Evolutionary conservation across 1,284 basidiomycete genomes (phyloP).

Genomic region (Volvariella volvacea): DNA sequence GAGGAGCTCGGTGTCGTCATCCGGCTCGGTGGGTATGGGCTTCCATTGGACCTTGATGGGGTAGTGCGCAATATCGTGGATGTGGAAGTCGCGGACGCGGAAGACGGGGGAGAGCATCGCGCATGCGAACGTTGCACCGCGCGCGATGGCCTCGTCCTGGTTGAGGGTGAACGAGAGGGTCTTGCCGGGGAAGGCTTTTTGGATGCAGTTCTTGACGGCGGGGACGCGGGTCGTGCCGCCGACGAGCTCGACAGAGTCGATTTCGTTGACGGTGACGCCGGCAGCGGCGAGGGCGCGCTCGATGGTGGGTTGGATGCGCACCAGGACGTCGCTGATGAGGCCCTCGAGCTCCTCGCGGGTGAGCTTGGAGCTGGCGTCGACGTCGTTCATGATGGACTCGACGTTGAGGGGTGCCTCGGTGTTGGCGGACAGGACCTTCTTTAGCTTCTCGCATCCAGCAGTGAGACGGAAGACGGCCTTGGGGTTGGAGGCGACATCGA

Average conservation of each 20-base stretch:
- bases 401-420: conserved; percentile 81
- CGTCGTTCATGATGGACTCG: conserved; percentile 90
- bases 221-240: conserved; percentile 96
- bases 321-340: conserved; percentile 85
- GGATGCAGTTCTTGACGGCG: conserved; percentile 88
- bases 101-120: conserved; percentile 93
- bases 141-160: conserved; percentile 91
- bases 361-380: conserved; percentile 91
- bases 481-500: conserved; percentile 84
- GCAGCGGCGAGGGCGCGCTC: conserved; percentile 91
- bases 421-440: conserved; percentile 69
- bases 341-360: conserved; percentile 89
- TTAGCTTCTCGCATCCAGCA: conserved; percentile 85
- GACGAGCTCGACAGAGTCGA: conserved; percentile 86
- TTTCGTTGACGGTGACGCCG: conserved; percentile 85
- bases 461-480: conserved; percentile 88
- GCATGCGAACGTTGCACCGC: conserved; percentile 91
- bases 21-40: conserved; percentile 61
- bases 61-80: conserved; percentile 80
- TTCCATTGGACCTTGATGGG: conserved; percentile 88
- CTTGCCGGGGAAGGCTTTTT: conserved; percentile 80
- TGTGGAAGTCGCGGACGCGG: conserved; percentile 88
- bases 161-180: conserved; percentile 83
- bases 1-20: conserved; percentile 84
- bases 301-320: conserved; percentile 88